Conservation (phyloP, 2,329 filamentous ascomycete genomes). For the Paramyrothecium roridum region DNA sequence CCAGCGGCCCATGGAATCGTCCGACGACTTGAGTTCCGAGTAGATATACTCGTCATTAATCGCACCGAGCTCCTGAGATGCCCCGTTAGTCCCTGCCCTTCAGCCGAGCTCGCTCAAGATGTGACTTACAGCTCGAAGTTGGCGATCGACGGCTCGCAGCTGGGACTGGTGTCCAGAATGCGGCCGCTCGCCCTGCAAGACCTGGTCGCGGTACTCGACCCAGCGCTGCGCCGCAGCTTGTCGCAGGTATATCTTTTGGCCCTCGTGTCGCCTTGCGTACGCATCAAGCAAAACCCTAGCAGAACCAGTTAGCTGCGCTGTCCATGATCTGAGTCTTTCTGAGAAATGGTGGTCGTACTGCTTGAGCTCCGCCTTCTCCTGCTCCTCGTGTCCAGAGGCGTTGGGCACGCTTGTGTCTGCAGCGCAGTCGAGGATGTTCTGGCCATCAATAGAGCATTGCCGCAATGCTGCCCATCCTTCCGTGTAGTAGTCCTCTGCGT, state of each 20-base stretch:
- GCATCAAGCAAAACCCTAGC: conserved; percentile 57
- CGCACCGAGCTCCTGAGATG: conserved; percentile 47
- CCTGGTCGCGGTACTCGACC: conserved; percentile 50
- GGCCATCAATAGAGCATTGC: conserved; percentile 60
- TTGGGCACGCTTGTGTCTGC: conserved; percentile 59
- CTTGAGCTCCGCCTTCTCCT: conserved; percentile 59
- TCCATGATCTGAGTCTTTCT: background rate
- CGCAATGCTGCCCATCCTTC: conserved; percentile 61
- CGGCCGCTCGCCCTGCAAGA: conserved; percentile 51
- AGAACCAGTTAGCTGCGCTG: conserved; percentile 4
- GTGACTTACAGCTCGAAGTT: conserved; percentile 51
- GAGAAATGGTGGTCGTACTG: conserved; percentile 44
- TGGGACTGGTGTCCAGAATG: conserved; percentile 43
- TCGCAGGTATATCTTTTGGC: conserved; percentile 61
- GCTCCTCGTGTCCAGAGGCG: conserved; percentile 53
- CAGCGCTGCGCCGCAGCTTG: conserved; percentile 59
- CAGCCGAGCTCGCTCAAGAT: background rate
- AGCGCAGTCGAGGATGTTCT: conserved; percentile 62
- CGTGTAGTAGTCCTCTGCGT: conserved; percentile 59
- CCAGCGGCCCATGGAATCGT: conserved; percentile 57
- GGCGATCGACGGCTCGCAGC: conserved; percentile 52
- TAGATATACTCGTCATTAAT: conserved; percentile 61
- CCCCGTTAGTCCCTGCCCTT: background rate
- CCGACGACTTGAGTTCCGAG: conserved; percentile 48
- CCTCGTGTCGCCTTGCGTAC: conserved; percentile 59